phyloP scores from a whole-genome alignment of 2,329 filamentous ascomycete species.

The Talaromyces sp. region DNA sequence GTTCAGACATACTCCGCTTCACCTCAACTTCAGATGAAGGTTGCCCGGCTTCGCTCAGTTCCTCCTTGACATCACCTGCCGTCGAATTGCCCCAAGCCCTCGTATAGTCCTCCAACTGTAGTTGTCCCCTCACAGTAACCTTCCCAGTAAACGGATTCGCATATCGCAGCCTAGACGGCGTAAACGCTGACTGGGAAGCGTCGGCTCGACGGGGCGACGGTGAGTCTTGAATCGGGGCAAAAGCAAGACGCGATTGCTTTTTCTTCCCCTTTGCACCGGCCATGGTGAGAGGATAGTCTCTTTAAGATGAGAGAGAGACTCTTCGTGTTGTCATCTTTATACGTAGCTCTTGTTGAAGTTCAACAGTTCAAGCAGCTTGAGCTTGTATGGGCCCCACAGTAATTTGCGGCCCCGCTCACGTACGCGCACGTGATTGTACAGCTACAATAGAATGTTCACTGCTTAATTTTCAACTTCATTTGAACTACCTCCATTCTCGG shows the following conservation, averaged over 20 bases:
- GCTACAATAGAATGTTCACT: neutral
- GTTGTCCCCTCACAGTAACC: conserved; percentile 16
- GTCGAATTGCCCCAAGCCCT: neutral
- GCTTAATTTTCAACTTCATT: neutral
- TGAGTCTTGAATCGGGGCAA: conserved; percentile 32
- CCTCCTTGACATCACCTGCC: neutral
- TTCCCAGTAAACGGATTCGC: conserved; percentile 24
- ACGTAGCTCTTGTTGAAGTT: neutral
- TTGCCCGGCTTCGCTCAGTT: neutral
- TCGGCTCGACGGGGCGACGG: conserved; percentile 25
- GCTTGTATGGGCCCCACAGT: neutral
- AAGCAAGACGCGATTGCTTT: conserved; percentile 43
- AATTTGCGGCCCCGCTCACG: neutral
- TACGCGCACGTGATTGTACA: neutral
- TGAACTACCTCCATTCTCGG: neutral
- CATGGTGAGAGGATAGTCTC: neutral
- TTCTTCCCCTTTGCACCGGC: conserved; percentile 16
- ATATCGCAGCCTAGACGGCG: conserved; percentile 35
- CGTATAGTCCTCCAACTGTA: conserved; percentile 17
- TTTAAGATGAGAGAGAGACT: too few relatives aligned
- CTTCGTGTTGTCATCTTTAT: neutral
- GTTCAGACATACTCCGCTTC: conserved; percentile 3
- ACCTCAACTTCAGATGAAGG: neutral
- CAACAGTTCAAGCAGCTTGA: neutral
- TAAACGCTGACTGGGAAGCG: conserved; percentile 25